Base-by-base conservation (phyloP, 805 yeast species). In the Saccharomycodes ludwigii region DNA sequence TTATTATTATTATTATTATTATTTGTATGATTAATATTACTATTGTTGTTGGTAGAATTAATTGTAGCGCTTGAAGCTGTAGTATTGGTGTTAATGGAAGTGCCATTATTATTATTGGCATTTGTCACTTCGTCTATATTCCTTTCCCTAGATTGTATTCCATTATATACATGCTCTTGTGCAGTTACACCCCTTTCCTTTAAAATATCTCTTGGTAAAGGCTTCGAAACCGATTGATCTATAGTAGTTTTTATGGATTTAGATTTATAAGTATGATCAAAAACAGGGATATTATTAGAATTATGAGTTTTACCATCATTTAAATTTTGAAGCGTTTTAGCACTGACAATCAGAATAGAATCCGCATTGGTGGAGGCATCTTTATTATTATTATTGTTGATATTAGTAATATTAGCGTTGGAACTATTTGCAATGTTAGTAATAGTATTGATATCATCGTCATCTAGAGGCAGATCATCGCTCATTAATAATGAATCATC, bases 181-280 rank as follows among this genome's bases (percentile, higher is more conserved):
- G 17, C 32, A 13, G 37, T 34, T 11, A 42, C 30, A 2, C 47
- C 50, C 27, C 43, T 49, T 21, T 48, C 52, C 28, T 45, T 47
- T 17, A 48, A 30, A 1, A 36, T 33, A 18, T 42, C 41, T 3
- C 40, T 39, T 14, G 55, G 53, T 6, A 79, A 59, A 3, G 80
- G 85, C 3, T 72, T 68, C 0, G 86, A 78, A 35, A 68, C 73
- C 1, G 66, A 63, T 28, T 77, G 88, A 49, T 80, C 85, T 10
- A 77, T 59, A 1, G 78, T 74, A 33, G 73, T 68, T 40, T 63
- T 66, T 10, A 65, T 68, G 5, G 71, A 71, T 26, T 68, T 71
- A 32, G 67, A 69, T 46, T 73, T 69, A 39, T 65, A 71, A 31
- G 66, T 70, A 0, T 80, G 73, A 29, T 76, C 66, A 41, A 65